Percentiles rank a stretch among this genome's conserved stretches.
Evolutionary conservation across 805 yeast genomes (phyloP).

Genomic region (Candida hispaniensis): DNA sequence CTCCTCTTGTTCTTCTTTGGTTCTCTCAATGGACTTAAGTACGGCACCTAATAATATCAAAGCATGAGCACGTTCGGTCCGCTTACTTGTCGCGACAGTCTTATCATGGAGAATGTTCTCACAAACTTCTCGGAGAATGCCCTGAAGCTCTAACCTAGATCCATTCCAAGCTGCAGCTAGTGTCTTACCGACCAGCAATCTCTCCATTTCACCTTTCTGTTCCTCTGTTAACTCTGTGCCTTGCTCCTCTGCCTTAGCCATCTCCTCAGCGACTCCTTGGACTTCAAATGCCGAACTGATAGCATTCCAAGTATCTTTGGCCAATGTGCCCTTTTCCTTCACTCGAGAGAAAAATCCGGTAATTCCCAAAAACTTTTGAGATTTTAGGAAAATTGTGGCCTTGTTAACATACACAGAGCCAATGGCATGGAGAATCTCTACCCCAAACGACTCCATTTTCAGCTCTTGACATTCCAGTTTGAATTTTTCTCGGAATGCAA

Average conservation of each 20-base stretch:
- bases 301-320: constrained; percentile 75
- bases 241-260: constrained; percentile 60
- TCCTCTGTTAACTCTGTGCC: constrained; percentile 45
- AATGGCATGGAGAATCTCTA: constrained; percentile 68
- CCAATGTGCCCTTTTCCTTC: constrained; percentile 73
- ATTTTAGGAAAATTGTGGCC: constrained; percentile 60
- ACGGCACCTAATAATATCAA: constrained; percentile 59
- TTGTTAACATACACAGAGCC: constrained; percentile 70
- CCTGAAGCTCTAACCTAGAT: constrained; percentile 73
- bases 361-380: constrained; percentile 76
- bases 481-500: constrained; percentile 52
- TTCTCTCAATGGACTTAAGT: constrained; percentile 56
- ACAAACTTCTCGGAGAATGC: constrained; percentile 71
- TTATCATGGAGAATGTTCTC: constrained; percentile 67
- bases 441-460: constrained; percentile 91
- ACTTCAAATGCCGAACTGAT: constrained; percentile 82
- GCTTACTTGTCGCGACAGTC: constrained; percentile 44
- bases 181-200: constrained; percentile 74
- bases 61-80: constrained; percentile 70
- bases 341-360: constrained; percentile 73
- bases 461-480: constrained; percentile 78
- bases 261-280: constrained; percentile 62
- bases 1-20: constrained; percentile 86
- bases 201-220: constrained; percentile 66
- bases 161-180: constrained; percentile 94